Evolutionary conservation across 2,329 filamentous ascomycete species (phyloP), one percentile per base, ranked within the genome.

Genomic region (Chrysosporium keratinophilum): DNA sequence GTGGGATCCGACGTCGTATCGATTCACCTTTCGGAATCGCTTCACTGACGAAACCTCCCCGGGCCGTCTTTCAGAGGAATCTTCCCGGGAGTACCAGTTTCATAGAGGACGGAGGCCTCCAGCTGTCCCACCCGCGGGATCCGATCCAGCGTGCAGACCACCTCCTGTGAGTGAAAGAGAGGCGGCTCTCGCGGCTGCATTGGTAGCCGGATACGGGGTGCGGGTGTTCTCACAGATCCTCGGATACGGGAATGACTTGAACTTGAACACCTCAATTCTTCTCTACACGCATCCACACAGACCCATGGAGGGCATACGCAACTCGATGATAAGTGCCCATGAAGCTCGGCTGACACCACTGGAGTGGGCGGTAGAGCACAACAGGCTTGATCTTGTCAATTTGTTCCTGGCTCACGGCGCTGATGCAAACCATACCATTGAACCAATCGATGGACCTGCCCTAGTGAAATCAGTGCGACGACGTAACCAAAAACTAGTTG

Each of bases 391-490:
- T 56, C 50, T 57, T 19, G 56, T 58, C n/a, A 53, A 54, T 15
- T 35, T 58, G 28, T 56, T 58, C 43, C 56, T 58, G 35, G 56
- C 54, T 20, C 54, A 56, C 42, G 56, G 56, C 17, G 56, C 56
- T 23, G 44, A 58, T 47, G 56, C 54, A 23, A 56, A 54, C 31
- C 42, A 41, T 35, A 50, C 52, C 23, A 53, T 47, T 39, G 55
- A 54, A 35, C 35, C 35, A 42, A 53, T 39, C 12, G 28, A 54
- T 37, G 52, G 52, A 20, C 49, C 51, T 53, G 50, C 57, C 28
- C 54, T 58, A 39, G 45, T 57, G 41, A 56, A 45, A 42, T 57
- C 57, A 56, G 55, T 60, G 44, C 39, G 54, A 48, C 52, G 50
- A 57, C 39, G 58, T 12, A 56, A 56, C 48, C 44, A 42, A 31